A percentile compares a stretch with the other conserved stretches of the same genome.
phyloP scores from a whole-genome alignment of 495 filamentous ascomycete genomes.

The Penicillium pulvis region DNA sequence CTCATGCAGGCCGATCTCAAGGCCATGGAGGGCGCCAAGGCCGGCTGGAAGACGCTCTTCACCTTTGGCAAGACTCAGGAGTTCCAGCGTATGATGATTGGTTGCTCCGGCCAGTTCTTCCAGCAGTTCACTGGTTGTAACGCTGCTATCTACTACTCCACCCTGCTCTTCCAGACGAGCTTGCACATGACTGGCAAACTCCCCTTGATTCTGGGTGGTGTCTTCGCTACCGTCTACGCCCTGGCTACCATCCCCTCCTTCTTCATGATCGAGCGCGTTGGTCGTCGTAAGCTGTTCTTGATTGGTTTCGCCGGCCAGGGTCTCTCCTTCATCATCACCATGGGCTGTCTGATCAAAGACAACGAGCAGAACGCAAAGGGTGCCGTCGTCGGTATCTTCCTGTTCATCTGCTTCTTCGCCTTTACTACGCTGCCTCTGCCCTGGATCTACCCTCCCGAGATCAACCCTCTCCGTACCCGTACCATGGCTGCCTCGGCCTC shows the following conservation, averaged over 20 bases:
- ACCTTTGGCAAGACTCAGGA: constrained; percentile 48
- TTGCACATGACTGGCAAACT: constrained; percentile 60
- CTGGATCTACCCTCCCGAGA: constrained; percentile 77
- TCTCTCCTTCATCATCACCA: constrained; percentile 41
- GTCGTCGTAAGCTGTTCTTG: constrained; percentile 71
- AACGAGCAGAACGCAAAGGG: constrained; percentile 33
- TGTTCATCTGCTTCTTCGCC: constrained; percentile 44
- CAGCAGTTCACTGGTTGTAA: constrained; percentile 79
- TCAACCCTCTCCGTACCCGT: constrained; percentile 73
- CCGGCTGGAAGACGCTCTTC: constrained; percentile 39
- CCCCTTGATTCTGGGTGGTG: constrained; percentile 70
- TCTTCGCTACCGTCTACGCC: constrained; percentile 79
- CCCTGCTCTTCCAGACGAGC: constrained; percentile 70
- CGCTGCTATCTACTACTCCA: constrained; percentile 83
- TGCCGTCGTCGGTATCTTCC: constrained; percentile 43
- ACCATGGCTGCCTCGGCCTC: constrained; percentile 59
- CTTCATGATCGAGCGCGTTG: constrained; percentile 75
- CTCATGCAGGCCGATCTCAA: constrained; percentile 46
- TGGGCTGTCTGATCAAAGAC: constrained; percentile 32
- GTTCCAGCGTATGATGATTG: constrained; percentile 46
- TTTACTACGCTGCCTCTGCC: constrained; percentile 48
- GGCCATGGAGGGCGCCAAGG: constrained; percentile 36
- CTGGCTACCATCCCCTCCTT: constrained; percentile 57
- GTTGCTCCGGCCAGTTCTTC: constrained; percentile 62
- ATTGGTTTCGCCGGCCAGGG: constrained; percentile 63